A percentile compares a stretch with the other conserved stretches of the same genome.
phyloP scores from a whole-genome alignment of 768 basidiomycete genomes.

The Podaxis sp. region DNA sequence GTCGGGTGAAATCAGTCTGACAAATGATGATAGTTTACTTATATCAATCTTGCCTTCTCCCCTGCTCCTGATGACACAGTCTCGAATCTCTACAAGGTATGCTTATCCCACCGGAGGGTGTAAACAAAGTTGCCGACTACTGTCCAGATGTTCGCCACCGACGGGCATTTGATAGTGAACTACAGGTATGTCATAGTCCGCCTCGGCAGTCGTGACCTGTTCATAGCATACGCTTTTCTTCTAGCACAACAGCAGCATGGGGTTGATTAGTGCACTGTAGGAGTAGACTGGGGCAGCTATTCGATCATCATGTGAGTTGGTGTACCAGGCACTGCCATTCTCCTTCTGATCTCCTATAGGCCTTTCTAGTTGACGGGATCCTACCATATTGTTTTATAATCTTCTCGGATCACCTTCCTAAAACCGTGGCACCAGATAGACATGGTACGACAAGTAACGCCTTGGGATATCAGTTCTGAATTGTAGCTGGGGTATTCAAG shows the following conservation, averaged over 20 bases:
- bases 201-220: not conserved
- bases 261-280: constrained; percentile 24
- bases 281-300: not conserved
- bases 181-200: constrained; percentile 58
- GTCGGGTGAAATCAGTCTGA: not conserved
- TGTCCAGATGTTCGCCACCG: constrained; percentile 77
- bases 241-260: constrained; percentile 45
- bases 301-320: not conserved
- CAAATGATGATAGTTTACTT: constrained; percentile 43
- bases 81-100: constrained; percentile 71
- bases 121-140: not conserved
- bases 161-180: constrained; percentile 88
- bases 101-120: not conserved
- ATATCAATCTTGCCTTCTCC: constrained; percentile 72
- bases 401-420: not conserved
- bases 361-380: not conserved
- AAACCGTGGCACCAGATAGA: not conserved
- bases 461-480: not conserved
- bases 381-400: not conserved
- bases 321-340: not conserved
- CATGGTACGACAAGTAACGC: not conserved
- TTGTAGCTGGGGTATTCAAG: not conserved
- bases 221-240: not conserved
- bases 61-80: constrained; percentile 84
- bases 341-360: not conserved